phyloP scores from a whole-genome alignment of 371 early-diverging fungal genomes.

The Mucor racemosus region DNA sequence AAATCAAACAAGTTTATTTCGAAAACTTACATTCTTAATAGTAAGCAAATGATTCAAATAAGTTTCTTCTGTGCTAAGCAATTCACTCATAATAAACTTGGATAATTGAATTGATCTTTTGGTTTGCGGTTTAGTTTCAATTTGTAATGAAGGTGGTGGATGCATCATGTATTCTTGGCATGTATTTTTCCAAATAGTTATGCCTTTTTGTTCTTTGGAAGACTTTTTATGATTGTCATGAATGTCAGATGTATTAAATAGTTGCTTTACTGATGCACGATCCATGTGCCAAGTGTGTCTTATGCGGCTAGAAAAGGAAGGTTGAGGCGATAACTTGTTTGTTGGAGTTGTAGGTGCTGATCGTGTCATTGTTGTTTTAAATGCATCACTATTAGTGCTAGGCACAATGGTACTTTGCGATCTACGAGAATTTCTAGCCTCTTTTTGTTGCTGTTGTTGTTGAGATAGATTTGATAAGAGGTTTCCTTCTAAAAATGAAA shows the following conservation, averaged over 20 bases:
- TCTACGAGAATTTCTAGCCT: constrained; percentile 19
- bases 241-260: constrained; percentile 15
- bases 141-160: constrained; percentile 14
- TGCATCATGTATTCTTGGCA: constrained; percentile 18
- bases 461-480: constrained; percentile 16
- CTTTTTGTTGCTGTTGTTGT: background rate
- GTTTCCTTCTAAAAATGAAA: constrained; percentile 40
- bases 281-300: constrained; percentile 26
- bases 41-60: constrained; percentile 38
- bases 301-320: constrained; percentile 27
- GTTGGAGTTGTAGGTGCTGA: constrained; percentile 12
- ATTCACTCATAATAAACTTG: constrained; percentile 39
- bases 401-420: constrained; percentile 21
- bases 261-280: constrained; percentile 13
- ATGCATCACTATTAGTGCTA: constrained; percentile 3
- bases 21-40: constrained; percentile 35
- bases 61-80: constrained; percentile 44
- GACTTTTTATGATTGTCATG: constrained; percentile 20
- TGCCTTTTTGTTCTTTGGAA: constrained; percentile 20
- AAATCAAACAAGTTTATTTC: background rate
- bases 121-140: constrained; percentile 13
- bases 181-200: constrained; percentile 23
- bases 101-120: constrained; percentile 32
- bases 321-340: constrained; percentile 6
- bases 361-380: constrained; percentile 5